Evolutionary conservation across 345 rosid species (phyloP).

Genomic region (Eucalyptus albens): DNA sequence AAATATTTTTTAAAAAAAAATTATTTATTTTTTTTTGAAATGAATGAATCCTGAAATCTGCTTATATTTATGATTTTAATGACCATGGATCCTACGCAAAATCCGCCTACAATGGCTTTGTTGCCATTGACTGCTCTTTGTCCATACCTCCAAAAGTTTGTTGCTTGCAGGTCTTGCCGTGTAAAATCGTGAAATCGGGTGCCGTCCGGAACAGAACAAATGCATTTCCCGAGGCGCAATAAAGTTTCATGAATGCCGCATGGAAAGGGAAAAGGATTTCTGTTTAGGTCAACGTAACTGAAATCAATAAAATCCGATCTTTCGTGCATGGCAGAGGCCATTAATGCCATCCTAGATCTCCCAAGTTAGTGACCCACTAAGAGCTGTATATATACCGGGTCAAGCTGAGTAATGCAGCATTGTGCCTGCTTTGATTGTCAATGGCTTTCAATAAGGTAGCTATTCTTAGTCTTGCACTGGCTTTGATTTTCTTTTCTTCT

Average conservation of each 20-base stretch:
- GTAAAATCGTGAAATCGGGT: background rate
- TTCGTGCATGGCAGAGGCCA: background rate
- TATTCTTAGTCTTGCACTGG: background rate
- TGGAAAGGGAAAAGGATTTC: background rate
- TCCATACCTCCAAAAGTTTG: background rate
- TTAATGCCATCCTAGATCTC: background rate
- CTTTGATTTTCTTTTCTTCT: background rate
- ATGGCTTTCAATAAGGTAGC: background rate
- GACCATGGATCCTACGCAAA: background rate
- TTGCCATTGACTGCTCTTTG: background rate
- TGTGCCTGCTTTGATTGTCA: background rate
- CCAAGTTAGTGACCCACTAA: background rate
- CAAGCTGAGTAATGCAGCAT: background rate
- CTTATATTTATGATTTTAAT: background rate
- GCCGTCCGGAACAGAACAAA: background rate
- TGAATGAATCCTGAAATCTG: background rate
- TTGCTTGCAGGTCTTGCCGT: background rate
- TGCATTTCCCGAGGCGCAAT: background rate
- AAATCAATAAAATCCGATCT: background rate
- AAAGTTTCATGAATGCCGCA: background rate
- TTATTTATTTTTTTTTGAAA: too few relatives aligned
- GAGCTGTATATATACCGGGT: background rate
- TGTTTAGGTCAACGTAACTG: background rate
- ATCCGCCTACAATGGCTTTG: background rate
- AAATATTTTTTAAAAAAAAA: too few relatives aligned